Evolutionary conservation across 805 yeast genomes (phyloP).

Genomic region (Saturnispora ahearnii): DNA sequence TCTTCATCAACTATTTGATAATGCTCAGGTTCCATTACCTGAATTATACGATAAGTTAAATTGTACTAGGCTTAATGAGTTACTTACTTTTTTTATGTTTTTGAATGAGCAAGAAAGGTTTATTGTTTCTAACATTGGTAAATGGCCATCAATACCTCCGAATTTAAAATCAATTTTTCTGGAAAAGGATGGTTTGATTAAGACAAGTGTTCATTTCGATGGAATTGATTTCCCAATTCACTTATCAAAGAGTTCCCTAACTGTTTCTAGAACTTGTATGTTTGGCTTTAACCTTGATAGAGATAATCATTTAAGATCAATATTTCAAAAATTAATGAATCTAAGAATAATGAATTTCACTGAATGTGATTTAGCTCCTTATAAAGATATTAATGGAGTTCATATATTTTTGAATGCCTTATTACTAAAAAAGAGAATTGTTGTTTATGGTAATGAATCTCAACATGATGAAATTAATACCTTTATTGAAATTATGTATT

Average conservation of each 20-base stretch:
- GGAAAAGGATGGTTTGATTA: slow-evolving; percentile 16
- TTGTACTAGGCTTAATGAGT: slow-evolving; percentile 22
- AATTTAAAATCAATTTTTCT: slow-evolving; percentile 10
- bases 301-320: slow-evolving; percentile 18
- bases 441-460: slow-evolving; percentile 31
- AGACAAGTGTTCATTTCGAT: slow-evolving; percentile 18
- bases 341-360: slow-evolving; percentile 4
- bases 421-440: slow-evolving; percentile 38
- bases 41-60: slow-evolving; percentile 13
- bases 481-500: slow-evolving; percentile 32
- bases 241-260: slow-evolving; percentile 22
- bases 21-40: neutral
- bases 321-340: slow-evolving; percentile 12
- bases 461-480: slow-evolving; percentile 41
- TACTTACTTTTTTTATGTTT: slow-evolving; percentile 16
- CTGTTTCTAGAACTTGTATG: slow-evolving; percentile 19
- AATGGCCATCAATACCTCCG: slow-evolving; percentile 7
- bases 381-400: slow-evolving; percentile 21
- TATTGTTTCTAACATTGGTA: slow-evolving; percentile 12
- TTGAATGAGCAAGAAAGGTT: slow-evolving; percentile 15
- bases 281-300: slow-evolving; percentile 28
- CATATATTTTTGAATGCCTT: slow-evolving; percentile 40
- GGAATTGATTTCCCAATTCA: slow-evolving; percentile 24
- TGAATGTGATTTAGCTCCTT: slow-evolving; percentile 17
- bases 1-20: slow-evolving; percentile 30